phyloP scores from a whole-genome alignment of 2,329 filamentous ascomycete genomes.

The Penicillium psychrosexuale region DNA sequence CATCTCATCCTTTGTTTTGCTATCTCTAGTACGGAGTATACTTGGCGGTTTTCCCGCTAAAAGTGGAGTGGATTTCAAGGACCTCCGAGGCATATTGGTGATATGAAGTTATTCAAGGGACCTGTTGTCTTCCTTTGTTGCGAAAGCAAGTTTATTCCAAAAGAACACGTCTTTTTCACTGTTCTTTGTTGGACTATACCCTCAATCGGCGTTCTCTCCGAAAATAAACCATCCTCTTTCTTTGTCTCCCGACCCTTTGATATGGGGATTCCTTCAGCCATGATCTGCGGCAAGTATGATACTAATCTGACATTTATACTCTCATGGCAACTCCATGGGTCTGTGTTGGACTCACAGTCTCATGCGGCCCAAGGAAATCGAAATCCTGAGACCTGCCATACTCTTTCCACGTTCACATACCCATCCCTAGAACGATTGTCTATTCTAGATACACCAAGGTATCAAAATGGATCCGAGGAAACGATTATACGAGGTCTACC shows the following conservation, averaged over 20 bases:
- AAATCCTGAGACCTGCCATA: neutral
- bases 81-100: neutral
- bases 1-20: neutral
- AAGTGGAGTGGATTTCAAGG: neutral
- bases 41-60: neutral
- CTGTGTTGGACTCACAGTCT: conserved; percentile 24
- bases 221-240: conserved; percentile 2
- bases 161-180: neutral
- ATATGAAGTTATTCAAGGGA: neutral
- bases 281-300: neutral
- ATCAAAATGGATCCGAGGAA: neutral
- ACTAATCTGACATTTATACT: neutral
- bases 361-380: neutral
- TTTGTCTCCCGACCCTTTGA: neutral
- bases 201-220: neutral
- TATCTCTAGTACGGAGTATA: neutral
- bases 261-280: neutral
- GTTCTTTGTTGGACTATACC: neutral
- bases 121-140: neutral
- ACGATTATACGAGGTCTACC: neutral
- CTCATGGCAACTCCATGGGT: neutral
- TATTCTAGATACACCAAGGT: neutral
- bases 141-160: neutral
- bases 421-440: neutral
- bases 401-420: neutral